Evolutionary conservation across 176 grass and related monocot species (phyloP).

Genomic region (Carex scoparia): DNA sequence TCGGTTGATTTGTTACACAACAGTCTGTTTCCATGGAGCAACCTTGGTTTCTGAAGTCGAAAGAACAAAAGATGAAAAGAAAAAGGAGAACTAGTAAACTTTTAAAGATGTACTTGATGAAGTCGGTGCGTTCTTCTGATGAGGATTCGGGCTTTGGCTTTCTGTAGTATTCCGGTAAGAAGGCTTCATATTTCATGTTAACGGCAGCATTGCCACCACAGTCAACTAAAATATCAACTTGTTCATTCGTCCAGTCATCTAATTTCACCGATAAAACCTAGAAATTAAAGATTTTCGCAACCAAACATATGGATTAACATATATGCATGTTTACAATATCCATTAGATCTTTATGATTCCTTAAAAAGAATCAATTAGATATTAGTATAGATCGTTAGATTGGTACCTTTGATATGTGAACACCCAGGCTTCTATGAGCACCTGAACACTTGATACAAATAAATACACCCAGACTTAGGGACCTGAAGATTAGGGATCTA

Average conservation of each 20-base stretch:
- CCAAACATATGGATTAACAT: conserved; percentile 11
- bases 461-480: conserved; percentile 81
- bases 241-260: conserved; percentile 92
- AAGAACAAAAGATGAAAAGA: neutral
- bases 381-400: neutral
- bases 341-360: neutral
- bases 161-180: conserved; percentile 51
- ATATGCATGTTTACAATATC: neutral
- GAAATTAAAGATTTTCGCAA: conserved; percentile 24
- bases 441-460: conserved; percentile 99
- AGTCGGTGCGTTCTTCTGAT: conserved; percentile 59
- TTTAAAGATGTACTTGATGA: conserved; percentile 46
- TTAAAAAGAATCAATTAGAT: neutral
- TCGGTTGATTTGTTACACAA: neutral
- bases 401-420: conserved; percentile 88
- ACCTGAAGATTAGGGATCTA: conserved; percentile 37
- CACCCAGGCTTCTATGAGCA: conserved; percentile 87
- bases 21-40: neutral
- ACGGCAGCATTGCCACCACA: conserved; percentile 63
- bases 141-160: conserved; percentile 82
- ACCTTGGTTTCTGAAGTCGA: neutral
- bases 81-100: neutral
- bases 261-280: conserved; percentile 86
- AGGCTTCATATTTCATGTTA: conserved; percentile 80
- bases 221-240: conserved; percentile 63